phyloP scores from a whole-genome alignment of 2,329 filamentous ascomycete species.

The Phaeosphaeriaceae sp. region DNA sequence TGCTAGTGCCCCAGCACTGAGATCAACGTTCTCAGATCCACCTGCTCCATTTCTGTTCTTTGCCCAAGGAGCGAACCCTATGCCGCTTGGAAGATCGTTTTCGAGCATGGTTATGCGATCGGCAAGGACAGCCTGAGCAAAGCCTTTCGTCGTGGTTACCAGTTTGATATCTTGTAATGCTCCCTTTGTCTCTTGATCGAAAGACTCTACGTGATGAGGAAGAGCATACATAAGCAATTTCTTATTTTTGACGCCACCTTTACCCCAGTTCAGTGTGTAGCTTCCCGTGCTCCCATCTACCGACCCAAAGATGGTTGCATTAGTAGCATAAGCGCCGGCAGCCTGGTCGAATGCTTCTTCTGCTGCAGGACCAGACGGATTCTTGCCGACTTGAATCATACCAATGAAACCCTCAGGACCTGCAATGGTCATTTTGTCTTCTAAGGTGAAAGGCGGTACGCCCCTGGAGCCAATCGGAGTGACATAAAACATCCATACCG shows the following conservation, averaged over 20 bases:
- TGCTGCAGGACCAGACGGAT: slow-evolving; percentile 62
- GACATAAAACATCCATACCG: slow-evolving; percentile 81
- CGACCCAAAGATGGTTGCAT: slow-evolving; percentile 61
- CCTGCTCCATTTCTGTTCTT: slow-evolving; percentile 52
- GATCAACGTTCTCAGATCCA: slow-evolving; percentile 36
- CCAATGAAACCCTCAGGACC: slow-evolving; percentile 76
- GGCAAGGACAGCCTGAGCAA: slow-evolving; percentile 70
- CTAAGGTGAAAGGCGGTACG: slow-evolving; percentile 73
- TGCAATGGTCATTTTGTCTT: slow-evolving; percentile 71
- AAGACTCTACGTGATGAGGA: slow-evolving; percentile 84
- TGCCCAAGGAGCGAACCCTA: slow-evolving; percentile 84
- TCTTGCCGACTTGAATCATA: slow-evolving; percentile 83
- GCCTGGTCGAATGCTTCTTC: slow-evolving; percentile 79
- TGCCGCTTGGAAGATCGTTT: slow-evolving; percentile 68
- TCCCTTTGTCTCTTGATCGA: slow-evolving; percentile 66
- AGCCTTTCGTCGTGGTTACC: slow-evolving; percentile 85
- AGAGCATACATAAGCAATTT: slow-evolving; percentile 86
- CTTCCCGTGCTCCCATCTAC: slow-evolving; percentile 60
- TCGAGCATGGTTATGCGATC: slow-evolving; percentile 74
- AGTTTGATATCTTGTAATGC: slow-evolving; percentile 65
- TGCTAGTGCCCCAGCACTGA: slow-evolving; percentile 61
- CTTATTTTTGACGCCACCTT: slow-evolving; percentile 66
- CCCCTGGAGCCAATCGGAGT: slow-evolving; percentile 62
- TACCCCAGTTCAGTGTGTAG: slow-evolving; percentile 78
- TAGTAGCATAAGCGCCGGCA: slow-evolving; percentile 77